A percentile compares a stretch with the other conserved stretches of the same genome.
phyloP scores from a whole-genome alignment of 1,139 yeast species.

The Pichia norvegensis region DNA sequence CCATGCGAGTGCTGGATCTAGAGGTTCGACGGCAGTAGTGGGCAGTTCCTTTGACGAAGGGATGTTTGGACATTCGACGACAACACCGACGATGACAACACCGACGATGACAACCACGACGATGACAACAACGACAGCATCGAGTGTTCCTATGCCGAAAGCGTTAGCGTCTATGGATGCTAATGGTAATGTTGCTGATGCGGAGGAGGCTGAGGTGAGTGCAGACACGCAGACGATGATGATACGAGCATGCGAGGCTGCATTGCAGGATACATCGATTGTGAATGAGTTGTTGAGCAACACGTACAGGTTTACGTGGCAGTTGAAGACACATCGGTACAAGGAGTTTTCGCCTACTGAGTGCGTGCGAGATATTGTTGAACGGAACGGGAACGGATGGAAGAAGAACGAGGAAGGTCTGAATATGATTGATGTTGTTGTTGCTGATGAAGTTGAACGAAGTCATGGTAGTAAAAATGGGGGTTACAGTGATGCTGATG shows the following conservation, averaged over 20 bases:
- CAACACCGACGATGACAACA: neutral
- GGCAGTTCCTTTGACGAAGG: neutral
- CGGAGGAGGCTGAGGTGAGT: neutral
- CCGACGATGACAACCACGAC: neutral
- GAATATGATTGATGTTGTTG: constrained; percentile 27
- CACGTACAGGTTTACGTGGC: constrained; percentile 72
- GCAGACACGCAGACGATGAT: constrained; percentile 11
- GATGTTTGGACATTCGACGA: neutral
- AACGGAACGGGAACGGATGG: constrained; percentile 66
- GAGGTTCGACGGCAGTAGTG: neutral
- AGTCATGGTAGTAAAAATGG: neutral
- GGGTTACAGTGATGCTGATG: neutral
- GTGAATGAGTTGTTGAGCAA: constrained; percentile 35
- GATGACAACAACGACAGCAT: neutral
- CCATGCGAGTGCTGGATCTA: neutral
- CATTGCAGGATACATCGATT: constrained; percentile 6
- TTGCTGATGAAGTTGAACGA: constrained; percentile 11
- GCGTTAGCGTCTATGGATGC: neutral
- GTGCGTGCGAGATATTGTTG: constrained; percentile 67
- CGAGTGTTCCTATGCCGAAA: neutral
- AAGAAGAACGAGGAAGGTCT: constrained; percentile 33
- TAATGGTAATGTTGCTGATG: neutral
- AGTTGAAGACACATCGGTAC: constrained; percentile 33
- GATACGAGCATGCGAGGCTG: constrained; percentile 13
- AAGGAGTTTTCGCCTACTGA: constrained; percentile 67